A percentile compares a stretch with the other conserved stretches of the same genome.
These are phyloP conservation scores for Gyromitra esculenta DNA, from an alignment of 2,329 filamentous ascomycete genomes.

Conservation along the genomic window DNA sequence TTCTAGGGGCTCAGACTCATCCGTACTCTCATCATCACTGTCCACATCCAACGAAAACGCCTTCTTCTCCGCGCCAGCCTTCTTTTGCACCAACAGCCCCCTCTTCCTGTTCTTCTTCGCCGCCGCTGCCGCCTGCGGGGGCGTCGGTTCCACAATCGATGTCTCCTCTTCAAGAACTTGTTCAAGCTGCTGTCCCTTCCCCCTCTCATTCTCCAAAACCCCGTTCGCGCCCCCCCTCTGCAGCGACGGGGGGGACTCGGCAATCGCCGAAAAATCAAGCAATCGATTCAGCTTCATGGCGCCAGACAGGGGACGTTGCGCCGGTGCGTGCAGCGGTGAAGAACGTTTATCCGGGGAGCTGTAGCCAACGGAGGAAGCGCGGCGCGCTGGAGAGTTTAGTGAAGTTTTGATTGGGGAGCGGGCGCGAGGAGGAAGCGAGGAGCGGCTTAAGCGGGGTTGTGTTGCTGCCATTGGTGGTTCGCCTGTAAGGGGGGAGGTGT, in stretches of 20 bases:
- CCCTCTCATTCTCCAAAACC: conserved; percentile 7
- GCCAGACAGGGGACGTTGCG: neutral
- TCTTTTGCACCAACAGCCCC: conserved; percentile 42
- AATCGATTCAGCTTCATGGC: conserved; percentile 17
- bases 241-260: neutral
- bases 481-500: conserved; percentile 2
- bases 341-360: conserved; percentile 36
- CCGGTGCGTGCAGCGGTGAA: neutral
- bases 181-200: conserved; percentile 17
- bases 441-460: conserved; percentile 62
- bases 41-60: conserved; percentile 36
- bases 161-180: conserved; percentile 40
- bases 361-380: conserved; percentile 41
- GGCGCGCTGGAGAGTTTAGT: conserved; percentile 68
- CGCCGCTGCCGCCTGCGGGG: neutral
- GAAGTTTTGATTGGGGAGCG: conserved; percentile 73
- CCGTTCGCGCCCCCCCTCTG: conserved; percentile 2
- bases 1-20: conserved; percentile 54
- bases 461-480: conserved; percentile 2
- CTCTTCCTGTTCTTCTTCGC: conserved; percentile 44
- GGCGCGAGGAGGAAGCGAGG: conserved; percentile 65
- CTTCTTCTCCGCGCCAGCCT: conserved; percentile 29
- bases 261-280: conserved; percentile 29
- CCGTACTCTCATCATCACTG: conserved; percentile 56
- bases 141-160: conserved; percentile 15